A percentile compares a stretch with the other conserved stretches of the same genome.
Conservation (phyloP, 768 basidiomycete genomes). For the Naganishia kalamii region DNA sequence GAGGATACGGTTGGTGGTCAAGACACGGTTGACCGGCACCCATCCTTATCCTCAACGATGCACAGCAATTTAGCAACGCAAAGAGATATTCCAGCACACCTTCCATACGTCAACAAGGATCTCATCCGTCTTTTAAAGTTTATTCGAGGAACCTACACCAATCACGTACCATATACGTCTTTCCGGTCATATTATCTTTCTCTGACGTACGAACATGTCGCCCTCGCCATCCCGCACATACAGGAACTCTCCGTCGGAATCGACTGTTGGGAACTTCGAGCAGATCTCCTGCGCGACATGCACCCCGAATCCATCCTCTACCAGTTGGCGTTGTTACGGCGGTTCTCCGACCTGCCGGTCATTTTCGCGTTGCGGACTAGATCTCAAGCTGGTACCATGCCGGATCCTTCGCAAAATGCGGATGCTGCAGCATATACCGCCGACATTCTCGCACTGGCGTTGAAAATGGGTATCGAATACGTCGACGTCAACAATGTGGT, state of each 20-base stretch:
- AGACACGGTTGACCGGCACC: slow-evolving; percentile 6
- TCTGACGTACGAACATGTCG: slow-evolving; percentile 22
- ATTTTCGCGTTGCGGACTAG: slow-evolving; percentile 84
- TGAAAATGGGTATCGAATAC: slow-evolving; percentile 71
- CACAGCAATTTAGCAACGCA: not conserved
- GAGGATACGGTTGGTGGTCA: slow-evolving; percentile 14
- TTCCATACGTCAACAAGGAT: slow-evolving; percentile 10
- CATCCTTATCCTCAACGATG: slow-evolving; percentile 3
- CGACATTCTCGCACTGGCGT: slow-evolving; percentile 53
- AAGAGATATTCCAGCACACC: not conserved
- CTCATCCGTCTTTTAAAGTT: slow-evolving; percentile 23
- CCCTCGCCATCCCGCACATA: slow-evolving; percentile 21
- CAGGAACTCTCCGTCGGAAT: slow-evolving; percentile 23
- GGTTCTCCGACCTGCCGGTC: slow-evolving; percentile 71
- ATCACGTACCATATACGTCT: slow-evolving; percentile 19
- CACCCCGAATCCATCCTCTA: slow-evolving; percentile 29
- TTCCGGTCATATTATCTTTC: slow-evolving; percentile 18
- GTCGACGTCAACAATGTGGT: slow-evolving; percentile 81
- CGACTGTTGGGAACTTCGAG: slow-evolving; percentile 25
- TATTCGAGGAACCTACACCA: slow-evolving; percentile 23
- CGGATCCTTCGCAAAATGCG: slow-evolving; percentile 64
- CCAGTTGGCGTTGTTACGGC: slow-evolving; percentile 73
- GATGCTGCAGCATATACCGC: slow-evolving; percentile 68
- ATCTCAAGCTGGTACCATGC: slow-evolving; percentile 88
- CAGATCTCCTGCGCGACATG: slow-evolving; percentile 14